Conservation (phyloP, 495 filamentous ascomycete species). For the Aspergillus ellipticus region DNA sequence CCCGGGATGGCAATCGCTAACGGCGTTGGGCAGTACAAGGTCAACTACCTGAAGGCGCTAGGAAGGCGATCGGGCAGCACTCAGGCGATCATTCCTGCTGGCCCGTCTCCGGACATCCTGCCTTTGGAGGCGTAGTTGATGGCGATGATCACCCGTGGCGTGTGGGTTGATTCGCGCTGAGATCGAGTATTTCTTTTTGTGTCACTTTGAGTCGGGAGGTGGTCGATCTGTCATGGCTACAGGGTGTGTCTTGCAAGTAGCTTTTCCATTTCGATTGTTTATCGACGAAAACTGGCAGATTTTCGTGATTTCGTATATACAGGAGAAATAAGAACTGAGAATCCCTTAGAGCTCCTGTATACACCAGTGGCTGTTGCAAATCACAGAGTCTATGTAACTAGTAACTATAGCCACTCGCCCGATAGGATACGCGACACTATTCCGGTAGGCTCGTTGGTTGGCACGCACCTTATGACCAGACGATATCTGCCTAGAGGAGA, state of each 20-base stretch:
- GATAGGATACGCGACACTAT: too few relatives aligned
- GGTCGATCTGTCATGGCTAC: neutral
- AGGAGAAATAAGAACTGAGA: too few relatives aligned
- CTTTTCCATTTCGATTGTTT: neutral
- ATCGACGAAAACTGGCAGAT: too few relatives aligned
- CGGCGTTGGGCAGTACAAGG: constrained; percentile 14
- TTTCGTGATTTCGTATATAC: too few relatives aligned
- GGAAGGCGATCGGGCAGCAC: constrained; percentile 9
- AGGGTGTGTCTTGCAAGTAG: neutral
- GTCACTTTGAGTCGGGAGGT: neutral
- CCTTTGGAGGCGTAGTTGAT: constrained; percentile 11
- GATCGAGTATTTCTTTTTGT: neutral
- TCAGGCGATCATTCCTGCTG: constrained; percentile 16
- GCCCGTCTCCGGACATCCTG: constrained; percentile 41
- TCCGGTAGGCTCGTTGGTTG: too few relatives aligned
- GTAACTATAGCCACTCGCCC: too few relatives aligned
- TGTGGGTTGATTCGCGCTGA: neutral
- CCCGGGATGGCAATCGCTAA: neutral
- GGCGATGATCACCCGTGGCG: neutral
- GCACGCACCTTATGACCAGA: too few relatives aligned
- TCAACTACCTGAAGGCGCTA: constrained; percentile 14
- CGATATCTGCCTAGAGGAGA: too few relatives aligned
- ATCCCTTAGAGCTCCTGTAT: too few relatives aligned
- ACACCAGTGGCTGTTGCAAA: too few relatives aligned
- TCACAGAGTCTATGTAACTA: too few relatives aligned